Evolutionary conservation across 208 protist species (phyloP).

Genomic region (Porcisia hertigi): DNA sequence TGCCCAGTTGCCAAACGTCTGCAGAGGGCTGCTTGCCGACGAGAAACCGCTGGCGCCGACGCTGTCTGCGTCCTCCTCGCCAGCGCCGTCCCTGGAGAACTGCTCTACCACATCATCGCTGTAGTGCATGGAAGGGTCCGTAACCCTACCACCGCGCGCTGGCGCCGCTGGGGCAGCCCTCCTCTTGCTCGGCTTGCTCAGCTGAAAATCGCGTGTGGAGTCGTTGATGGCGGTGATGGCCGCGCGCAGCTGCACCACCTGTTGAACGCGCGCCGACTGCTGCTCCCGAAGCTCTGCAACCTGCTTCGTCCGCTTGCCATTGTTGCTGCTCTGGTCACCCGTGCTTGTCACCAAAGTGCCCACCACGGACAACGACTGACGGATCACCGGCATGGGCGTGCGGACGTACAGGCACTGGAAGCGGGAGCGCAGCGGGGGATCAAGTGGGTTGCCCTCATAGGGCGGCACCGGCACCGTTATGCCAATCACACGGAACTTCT

Average conservation of each 20-base stretch:
- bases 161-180: background rate
- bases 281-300: constrained; percentile 23
- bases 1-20: constrained; percentile 62
- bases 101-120: constrained; percentile 18
- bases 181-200: constrained; percentile 23
- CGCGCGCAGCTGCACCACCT: constrained; percentile 51
- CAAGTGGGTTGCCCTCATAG: constrained; percentile 85
- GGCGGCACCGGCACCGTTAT: constrained; percentile 92
- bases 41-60: background rate
- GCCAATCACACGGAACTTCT: constrained; percentile 94
- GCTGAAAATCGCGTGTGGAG: constrained; percentile 56
- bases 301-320: constrained; percentile 15
- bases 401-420: constrained; percentile 86
- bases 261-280: constrained; percentile 33
- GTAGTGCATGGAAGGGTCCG: constrained; percentile 9
- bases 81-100: constrained; percentile 12
- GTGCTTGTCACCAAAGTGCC: constrained; percentile 2
- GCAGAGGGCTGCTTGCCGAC: constrained; percentile 29
- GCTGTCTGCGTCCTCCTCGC: background rate
- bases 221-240: constrained; percentile 65
- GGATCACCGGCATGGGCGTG: constrained; percentile 42
- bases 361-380: constrained; percentile 22
- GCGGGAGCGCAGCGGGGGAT: constrained; percentile 83
- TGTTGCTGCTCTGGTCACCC: constrained; percentile 1
- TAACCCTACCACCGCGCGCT: background rate